Percentiles rank a stretch among this genome's conserved stretches.
Evolutionary conservation across 2,329 filamentous ascomycete genomes (phyloP).

Genomic region (Myriosclerotinia scirpicola): DNA sequence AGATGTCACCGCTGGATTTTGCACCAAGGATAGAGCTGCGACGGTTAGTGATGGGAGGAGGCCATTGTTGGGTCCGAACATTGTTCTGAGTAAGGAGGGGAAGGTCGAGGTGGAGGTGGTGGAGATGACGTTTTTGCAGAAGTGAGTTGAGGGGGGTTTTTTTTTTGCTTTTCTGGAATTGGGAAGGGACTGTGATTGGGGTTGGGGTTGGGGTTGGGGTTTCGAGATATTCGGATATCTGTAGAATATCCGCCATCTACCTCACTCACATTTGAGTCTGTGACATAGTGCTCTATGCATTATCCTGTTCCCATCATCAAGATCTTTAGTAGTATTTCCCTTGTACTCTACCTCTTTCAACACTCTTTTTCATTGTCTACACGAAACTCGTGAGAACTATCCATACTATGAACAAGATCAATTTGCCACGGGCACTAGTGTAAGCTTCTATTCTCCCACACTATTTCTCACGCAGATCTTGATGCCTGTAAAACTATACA

Average conservation of each 20-base stretch:
- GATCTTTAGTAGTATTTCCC: neutral
- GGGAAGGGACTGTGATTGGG: too few relatives aligned
- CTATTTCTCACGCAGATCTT: constrained; percentile 39
- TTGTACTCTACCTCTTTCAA: constrained; percentile 21
- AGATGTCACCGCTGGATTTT: too few relatives aligned
- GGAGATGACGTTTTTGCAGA: too few relatives aligned
- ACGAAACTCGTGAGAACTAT: constrained; percentile 40
- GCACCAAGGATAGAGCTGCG: too few relatives aligned
- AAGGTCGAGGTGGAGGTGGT: too few relatives aligned
- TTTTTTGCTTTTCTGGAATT: too few relatives aligned
- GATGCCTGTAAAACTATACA: constrained; percentile 40
- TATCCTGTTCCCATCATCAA: constrained; percentile 5
- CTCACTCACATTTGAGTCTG: neutral
- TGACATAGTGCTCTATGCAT: constrained; percentile 2
- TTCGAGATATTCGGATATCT: constrained; percentile 3
- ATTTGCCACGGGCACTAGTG: constrained; percentile 37
- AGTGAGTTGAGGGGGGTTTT: too few relatives aligned
- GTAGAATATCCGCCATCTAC: neutral
- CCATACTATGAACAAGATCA: constrained; percentile 43
- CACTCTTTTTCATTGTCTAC: constrained; percentile 26
- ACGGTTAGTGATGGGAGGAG: too few relatives aligned
- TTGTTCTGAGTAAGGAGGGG: too few relatives aligned
- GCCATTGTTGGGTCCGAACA: too few relatives aligned
- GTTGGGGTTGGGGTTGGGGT: neutral
- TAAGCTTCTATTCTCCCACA: constrained; percentile 41